Conservation (phyloP, 2,329 filamentous ascomycete genomes). For the Elsinoe fawcettii region DNA sequence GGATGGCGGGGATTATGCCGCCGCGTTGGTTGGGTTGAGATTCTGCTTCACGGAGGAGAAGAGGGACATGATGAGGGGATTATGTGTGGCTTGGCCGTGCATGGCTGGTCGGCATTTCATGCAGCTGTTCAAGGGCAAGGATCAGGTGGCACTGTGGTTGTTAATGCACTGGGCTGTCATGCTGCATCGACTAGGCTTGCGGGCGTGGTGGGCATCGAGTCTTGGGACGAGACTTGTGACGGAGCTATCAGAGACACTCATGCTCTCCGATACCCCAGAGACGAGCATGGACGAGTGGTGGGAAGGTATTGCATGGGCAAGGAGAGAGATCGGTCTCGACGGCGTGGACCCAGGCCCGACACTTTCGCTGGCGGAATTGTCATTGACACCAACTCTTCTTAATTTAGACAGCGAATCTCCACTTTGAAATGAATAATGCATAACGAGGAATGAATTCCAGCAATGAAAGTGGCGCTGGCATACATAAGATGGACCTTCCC, state of each 20-base stretch:
- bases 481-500: no score
- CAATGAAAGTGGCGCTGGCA: background rate
- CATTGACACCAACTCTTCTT: background rate
- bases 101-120: background rate
- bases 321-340: background rate
- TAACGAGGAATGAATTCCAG: background rate
- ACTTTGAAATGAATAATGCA: background rate
- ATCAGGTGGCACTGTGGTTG: conserved; percentile 8
- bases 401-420: background rate
- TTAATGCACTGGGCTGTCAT: conserved; percentile 13
- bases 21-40: background rate
- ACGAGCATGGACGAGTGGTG: background rate
- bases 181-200: background rate
- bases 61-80: background rate
- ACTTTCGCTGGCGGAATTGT: background rate
- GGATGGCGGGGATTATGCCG: background rate
- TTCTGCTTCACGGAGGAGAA: conserved; percentile 11
- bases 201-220: conserved; percentile 6
- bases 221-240: conserved; percentile 13
- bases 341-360: background rate
- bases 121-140: background rate
- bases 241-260: conserved; percentile 17
- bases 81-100: background rate
- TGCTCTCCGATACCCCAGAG: background rate
- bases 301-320: conserved; percentile 5